A percentile compares a stretch with the other conserved stretches of the same genome.
Evolutionary conservation across 225 moss, liverwort and hornwort species (phyloP).

Genomic region (Ulota crispa): DNA sequence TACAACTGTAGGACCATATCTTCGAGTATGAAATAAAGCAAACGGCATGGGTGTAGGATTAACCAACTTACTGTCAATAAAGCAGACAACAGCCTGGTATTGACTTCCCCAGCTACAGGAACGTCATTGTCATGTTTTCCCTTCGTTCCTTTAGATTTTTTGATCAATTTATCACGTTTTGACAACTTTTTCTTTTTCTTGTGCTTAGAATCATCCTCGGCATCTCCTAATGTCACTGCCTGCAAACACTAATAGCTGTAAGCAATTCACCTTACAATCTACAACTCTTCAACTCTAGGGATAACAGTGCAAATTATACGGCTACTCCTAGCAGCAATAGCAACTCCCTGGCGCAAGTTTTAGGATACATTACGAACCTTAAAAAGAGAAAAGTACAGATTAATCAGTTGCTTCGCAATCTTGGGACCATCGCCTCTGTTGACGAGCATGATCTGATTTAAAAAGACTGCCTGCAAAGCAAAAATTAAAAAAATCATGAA

Average conservation of each 20-base stretch:
- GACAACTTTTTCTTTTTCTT: constrained; percentile 52
- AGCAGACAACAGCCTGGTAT: constrained; percentile 86
- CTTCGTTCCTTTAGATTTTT: constrained; percentile 29
- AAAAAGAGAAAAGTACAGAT: constrained; percentile 91
- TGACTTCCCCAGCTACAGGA: constrained; percentile 60
- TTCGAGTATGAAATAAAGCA: constrained; percentile 4
- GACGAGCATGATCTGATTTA: constrained; percentile 83
- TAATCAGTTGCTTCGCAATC: constrained; percentile 83
- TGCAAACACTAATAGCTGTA: constrained; percentile 32
- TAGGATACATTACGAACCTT: constrained; percentile 46
- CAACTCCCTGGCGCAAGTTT: not conserved
- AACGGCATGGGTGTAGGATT: not conserved
- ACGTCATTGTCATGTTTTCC: constrained; percentile 28
- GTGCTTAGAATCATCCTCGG: constrained; percentile 34
- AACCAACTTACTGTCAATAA: constrained; percentile 73
- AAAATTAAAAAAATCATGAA: not conserved
- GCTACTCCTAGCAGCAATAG: constrained; percentile 16
- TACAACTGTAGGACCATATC: not conserved
- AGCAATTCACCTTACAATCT: not conserved
- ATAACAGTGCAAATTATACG: not conserved
- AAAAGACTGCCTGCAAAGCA: constrained; percentile 78
- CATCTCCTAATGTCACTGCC: constrained; percentile 70
- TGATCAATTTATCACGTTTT: constrained; percentile 44
- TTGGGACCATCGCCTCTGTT: constrained; percentile 84
- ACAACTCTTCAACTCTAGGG: not conserved